Evolutionary conservation across 2,329 filamentous ascomycete genomes (phyloP), one percentile per base, ranked within the genome.

Genomic region (Cordyceps cicadae): DNA sequence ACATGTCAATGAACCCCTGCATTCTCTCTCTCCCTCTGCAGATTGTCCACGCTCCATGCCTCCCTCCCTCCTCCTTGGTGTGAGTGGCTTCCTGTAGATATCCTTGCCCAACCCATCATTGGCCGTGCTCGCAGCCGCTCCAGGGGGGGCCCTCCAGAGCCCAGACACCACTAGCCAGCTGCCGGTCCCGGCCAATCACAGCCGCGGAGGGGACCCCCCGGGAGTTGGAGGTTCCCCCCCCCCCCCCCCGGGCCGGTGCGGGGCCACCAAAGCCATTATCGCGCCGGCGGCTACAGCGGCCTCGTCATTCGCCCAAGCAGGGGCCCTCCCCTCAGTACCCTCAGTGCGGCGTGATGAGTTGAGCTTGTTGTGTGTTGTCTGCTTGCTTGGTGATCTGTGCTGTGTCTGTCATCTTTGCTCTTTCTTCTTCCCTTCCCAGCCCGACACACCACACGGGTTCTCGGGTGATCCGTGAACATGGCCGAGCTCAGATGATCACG

Each of bases 201-300:
- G 39, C 34, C 11, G 34, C 34, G 14, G 34, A 37, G 12, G 32
- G 32, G 5, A 29, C 29, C 29, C 34, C 34, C 34, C 34, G 34
- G 34, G 34, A 37, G 34, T 37, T 37, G 34, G 34, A 37, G 34
- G 34, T 8, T n/a, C n/a, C n/a, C n/a, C n/a, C 29, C 24, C 3
- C 4, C 24, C 24, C 24, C 24, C 11, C 12, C 34, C 29, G 19
- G 34, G 37, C 19, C 14, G 51, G 19, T 34, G 34, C 17, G 37
- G 37, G 46, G 46, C 2, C 24, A n/a, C 11, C 41, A 24, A 43
- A 21, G 34, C 49, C 32, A 53, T 19, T 39, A 39, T 53, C 50
- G 34, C 41, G 41, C 41, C 26, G 54, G 54, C 54, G 54, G 45
- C 54, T 58, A 58, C 54, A 58, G 54, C 54, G 46, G 21, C n/a